Percentiles rank a stretch among this genome's conserved stretches.
Conservation (phyloP, 345 rosid genomes). For the Xanthoceras sorbifolium region DNA sequence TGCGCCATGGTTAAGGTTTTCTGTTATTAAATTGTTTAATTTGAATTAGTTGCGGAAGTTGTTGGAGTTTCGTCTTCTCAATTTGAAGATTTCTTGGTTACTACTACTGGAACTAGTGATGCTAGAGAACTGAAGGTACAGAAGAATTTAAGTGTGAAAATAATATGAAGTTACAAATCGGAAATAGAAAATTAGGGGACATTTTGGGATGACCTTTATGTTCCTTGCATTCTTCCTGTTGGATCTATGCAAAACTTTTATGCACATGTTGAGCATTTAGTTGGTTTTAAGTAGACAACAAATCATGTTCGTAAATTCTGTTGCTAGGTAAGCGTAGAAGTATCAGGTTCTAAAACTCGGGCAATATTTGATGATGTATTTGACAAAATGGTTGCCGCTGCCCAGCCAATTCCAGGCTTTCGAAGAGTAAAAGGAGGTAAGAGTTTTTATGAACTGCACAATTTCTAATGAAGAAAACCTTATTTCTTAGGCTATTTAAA, state of each 20-base stretch:
- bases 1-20: not conserved
- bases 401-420: slow-evolving; percentile 97
- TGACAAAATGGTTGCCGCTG: slow-evolving; percentile 87
- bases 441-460: not conserved
- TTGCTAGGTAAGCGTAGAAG: slow-evolving; percentile 62
- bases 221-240: not conserved
- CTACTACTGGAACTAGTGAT: slow-evolving; percentile 24
- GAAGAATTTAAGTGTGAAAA: slow-evolving; percentile 8
- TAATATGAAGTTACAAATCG: slow-evolving; percentile 1
- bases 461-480: not conserved
- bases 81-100: slow-evolving; percentile 50
- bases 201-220: not conserved
- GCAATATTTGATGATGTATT: slow-evolving; percentile 65
- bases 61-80: slow-evolving; percentile 45
- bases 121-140: slow-evolving; percentile 49
- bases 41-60: slow-evolving; percentile 44
- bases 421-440: slow-evolving; percentile 95
- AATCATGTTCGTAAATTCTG: not conserved
- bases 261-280: not conserved
- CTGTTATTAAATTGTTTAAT: slow-evolving; percentile 2
- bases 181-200: slow-evolving; percentile 2
- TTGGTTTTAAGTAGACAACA: not conserved
- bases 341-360: slow-evolving; percentile 68
- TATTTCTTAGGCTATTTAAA: not conserved
- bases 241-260: not conserved